phyloP scores from a whole-genome alignment of 2,329 filamentous ascomycete genomes.

The Lasiodiplodia sp. region DNA sequence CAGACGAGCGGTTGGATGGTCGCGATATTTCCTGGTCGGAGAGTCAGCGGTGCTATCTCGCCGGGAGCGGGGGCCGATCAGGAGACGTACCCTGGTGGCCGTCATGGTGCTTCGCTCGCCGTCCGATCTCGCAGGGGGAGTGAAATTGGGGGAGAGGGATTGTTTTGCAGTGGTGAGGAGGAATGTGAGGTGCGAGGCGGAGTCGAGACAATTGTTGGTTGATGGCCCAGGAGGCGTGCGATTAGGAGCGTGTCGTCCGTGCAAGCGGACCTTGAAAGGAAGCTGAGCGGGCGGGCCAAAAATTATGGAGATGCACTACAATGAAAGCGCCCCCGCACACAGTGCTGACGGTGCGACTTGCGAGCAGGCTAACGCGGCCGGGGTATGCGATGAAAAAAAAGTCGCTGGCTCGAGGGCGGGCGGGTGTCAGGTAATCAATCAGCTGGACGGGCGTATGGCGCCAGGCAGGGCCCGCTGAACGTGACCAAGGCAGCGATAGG shows the following conservation, averaged over 20 bases:
- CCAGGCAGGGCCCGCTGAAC: conserved; percentile 27
- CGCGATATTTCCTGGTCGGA: conserved; percentile 50
- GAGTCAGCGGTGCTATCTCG: conserved; percentile 40
- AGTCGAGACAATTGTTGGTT: conserved; percentile 25
- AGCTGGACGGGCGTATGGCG: conserved; percentile 27
- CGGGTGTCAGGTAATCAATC: conserved; percentile 27
- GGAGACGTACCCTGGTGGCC: conserved; percentile 46
- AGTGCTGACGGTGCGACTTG: conserved; percentile 25
- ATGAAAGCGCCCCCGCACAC: conserved; percentile 31
- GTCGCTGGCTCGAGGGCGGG: conserved; percentile 18
- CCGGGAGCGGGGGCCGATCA: conserved; percentile 30
- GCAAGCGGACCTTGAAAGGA: conserved; percentile 30
- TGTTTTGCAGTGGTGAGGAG: conserved; percentile 11
- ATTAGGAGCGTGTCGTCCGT: conserved; percentile 29
- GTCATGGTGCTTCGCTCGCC: conserved; percentile 40
- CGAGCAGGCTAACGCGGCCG: conserved; percentile 5
- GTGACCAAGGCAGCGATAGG: conserved; percentile 29
- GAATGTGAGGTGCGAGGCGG: conserved; percentile 15
- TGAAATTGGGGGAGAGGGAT: not conserved
- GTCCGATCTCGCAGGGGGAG: conserved; percentile 6
- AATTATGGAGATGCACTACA: conserved; percentile 32
- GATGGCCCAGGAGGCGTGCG: conserved; percentile 25
- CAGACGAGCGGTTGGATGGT: conserved; percentile 52
- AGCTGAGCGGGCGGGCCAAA: conserved; percentile 29
- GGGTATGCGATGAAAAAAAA: conserved; percentile 22